Percentiles rank a stretch among this genome's conserved stretches.
Evolutionary conservation across 371 early-diverging fungal genomes (phyloP).

Genomic region (Dinochytrium kinnereticum): DNA sequence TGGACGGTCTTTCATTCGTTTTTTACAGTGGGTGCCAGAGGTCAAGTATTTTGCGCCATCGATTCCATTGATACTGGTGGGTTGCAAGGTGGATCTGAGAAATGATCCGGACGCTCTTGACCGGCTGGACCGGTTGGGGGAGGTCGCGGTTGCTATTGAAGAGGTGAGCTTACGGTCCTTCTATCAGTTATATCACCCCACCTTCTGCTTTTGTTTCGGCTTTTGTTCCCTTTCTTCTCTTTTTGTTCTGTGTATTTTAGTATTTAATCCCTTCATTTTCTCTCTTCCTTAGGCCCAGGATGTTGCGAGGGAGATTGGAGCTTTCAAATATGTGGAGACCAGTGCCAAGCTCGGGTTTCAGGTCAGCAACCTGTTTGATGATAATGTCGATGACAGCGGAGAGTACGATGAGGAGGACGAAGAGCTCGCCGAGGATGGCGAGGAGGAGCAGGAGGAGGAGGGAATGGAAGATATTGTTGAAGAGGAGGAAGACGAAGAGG

Average conservation of each 20-base stretch:
- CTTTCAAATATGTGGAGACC: slow-evolving; percentile 70
- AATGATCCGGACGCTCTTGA: slow-evolving; percentile 78
- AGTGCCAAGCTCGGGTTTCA: slow-evolving; percentile 14
- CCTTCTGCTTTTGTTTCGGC: no score
- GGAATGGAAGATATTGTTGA: background rate
- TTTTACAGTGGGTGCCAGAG: slow-evolving; percentile 96
- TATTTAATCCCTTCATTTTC: background rate
- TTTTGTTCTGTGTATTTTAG: background rate
- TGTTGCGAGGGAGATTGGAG: slow-evolving; percentile 79
- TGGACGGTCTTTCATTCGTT: no score
- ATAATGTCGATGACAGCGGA: slow-evolving; percentile 17
- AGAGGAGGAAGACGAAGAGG: background rate
- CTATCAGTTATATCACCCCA: no score
- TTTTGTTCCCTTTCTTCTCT: no score
- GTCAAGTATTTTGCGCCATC: slow-evolving; percentile 88
- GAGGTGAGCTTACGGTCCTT: slow-evolving; percentile 58
- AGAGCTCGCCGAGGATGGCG: background rate
- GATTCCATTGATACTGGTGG: slow-evolving; percentile 81
- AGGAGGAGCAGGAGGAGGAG: background rate
- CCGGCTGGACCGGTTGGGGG: slow-evolving; percentile 73
- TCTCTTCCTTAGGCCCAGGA: slow-evolving; percentile 49
- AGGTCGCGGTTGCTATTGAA: slow-evolving; percentile 77
- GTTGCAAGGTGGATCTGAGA: slow-evolving; percentile 92
- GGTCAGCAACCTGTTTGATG: slow-evolving; percentile 18
- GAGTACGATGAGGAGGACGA: slow-evolving; percentile 12